Evolutionary conservation across 2,329 filamentous ascomycete genomes (phyloP).

Genomic region (Colletotrichum cereale): DNA sequence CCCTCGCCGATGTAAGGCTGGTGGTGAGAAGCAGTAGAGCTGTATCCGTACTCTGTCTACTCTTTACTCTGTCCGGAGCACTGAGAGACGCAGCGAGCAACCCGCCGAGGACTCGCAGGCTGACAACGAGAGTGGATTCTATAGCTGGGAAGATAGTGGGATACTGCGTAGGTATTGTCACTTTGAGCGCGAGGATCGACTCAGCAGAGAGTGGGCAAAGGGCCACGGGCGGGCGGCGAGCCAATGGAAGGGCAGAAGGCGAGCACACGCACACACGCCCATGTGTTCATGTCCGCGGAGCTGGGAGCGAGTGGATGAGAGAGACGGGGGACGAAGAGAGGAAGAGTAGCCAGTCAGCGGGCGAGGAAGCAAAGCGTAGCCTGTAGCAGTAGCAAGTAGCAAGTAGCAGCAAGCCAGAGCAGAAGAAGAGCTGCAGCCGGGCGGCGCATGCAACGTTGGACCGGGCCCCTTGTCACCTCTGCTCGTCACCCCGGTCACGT

Average conservation of each 20-base stretch:
- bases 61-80: too few species aligned
- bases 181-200: background rate
- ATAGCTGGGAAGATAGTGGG: constrained; percentile 7
- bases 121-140: constrained; percentile 19
- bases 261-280: constrained; percentile 17
- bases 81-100: too few species aligned
- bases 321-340: background rate
- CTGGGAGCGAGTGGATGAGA: background rate
- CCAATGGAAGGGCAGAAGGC: constrained; percentile 29
- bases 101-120: background rate
- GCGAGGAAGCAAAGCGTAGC: background rate
- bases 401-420: background rate
- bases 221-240: constrained; percentile 25
- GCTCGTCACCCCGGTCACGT: background rate
- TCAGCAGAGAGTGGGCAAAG: background rate
- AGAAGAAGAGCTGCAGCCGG: constrained; percentile 20
- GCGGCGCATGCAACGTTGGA: constrained; percentile 39
- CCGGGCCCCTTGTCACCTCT: constrained; percentile 21
- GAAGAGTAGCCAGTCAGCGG: background rate
- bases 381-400: background rate
- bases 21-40: constrained; percentile 16
- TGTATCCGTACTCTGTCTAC: too few species aligned
- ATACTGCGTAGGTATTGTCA: too few species aligned
- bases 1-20: constrained; percentile 22
- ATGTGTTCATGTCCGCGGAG: background rate